phyloP scores from a whole-genome alignment of 208 protist species.

The Trypanosoma mega region DNA sequence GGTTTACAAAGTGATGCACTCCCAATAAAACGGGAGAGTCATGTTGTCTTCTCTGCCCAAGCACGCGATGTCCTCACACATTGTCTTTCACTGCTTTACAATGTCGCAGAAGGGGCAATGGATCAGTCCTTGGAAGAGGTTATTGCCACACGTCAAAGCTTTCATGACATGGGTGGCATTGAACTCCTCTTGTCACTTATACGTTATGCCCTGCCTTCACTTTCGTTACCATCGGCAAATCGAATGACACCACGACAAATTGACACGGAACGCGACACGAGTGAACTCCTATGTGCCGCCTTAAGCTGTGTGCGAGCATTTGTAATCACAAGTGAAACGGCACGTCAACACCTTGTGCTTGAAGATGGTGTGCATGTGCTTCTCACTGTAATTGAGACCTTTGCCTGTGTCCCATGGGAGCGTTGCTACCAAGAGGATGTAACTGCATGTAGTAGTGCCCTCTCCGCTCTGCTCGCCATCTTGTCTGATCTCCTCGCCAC shows the following conservation, averaged over 20 bases:
- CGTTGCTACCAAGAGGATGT: background rate
- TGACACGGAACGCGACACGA: background rate
- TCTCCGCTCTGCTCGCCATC: constrained; percentile 51
- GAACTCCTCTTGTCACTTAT: constrained; percentile 15
- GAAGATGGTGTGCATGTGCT: constrained; percentile 46
- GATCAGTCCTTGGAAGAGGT: too few relatives aligned
- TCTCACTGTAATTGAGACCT: constrained; percentile 41
- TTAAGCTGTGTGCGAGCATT: constrained; percentile 31
- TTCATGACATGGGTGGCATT: constrained; percentile 20
- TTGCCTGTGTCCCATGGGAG: too few relatives aligned
- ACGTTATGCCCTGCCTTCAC: constrained; percentile 19
- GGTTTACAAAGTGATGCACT: background rate
- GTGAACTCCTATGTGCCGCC: constrained; percentile 29
- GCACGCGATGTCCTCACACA: constrained; percentile 12
- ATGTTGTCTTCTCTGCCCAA: background rate
- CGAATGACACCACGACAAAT: too few relatives aligned
- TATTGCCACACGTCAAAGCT: constrained; percentile 7
- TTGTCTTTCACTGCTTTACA: constrained; percentile 24
- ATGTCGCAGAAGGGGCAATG: constrained; percentile 17
- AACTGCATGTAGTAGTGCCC: constrained; percentile 21
- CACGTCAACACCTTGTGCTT: constrained; percentile 42
- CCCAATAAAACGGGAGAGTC: background rate
- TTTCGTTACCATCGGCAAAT: too few relatives aligned
- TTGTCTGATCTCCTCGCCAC: constrained; percentile 63
- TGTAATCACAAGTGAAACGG: constrained; percentile 32